A percentile compares a stretch with the other conserved stretches of the same genome.
These are phyloP conservation scores for Apiotrichum mycotoxinovorans DNA, from an alignment of 1,284 basidiomycete species.

Conservation along the genomic window DNA sequence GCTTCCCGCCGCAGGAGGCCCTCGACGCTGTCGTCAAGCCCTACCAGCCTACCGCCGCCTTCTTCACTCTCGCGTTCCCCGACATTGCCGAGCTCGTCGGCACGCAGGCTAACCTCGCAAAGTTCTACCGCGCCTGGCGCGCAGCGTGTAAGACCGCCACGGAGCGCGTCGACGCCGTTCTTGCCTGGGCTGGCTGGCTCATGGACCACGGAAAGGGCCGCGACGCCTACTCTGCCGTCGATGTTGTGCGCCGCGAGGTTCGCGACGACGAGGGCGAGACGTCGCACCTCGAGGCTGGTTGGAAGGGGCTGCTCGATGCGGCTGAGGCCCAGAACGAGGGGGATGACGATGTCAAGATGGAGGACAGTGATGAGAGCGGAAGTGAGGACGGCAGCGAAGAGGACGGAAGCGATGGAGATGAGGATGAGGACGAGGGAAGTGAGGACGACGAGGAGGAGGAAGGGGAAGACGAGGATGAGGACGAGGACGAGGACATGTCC, in stretches of 20 bases:
- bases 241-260: constrained; percentile 29
- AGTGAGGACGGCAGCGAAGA: constrained; percentile 2
- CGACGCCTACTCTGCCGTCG: constrained; percentile 28
- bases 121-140: constrained; percentile 33
- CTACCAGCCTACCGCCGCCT: constrained; percentile 23
- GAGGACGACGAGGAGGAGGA: constrained; percentile 11
- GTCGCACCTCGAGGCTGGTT: constrained; percentile 25
- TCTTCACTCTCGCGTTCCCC: constrained; percentile 28
- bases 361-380: constrained; percentile 12
- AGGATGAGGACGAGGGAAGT: constrained; percentile 11
- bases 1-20: neutral
- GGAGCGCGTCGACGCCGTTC: constrained; percentile 25
- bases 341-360: constrained; percentile 10
- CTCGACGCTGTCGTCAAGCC: constrained; percentile 12
- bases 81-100: constrained; percentile 13
- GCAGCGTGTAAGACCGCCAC: constrained; percentile 11
- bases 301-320: constrained; percentile 21
- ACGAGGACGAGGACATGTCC: constrained; percentile 6
- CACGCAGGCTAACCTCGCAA: constrained; percentile 16
- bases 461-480: constrained; percentile 10
- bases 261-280: constrained; percentile 13
- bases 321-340: constrained; percentile 7
- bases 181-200: constrained; percentile 28
- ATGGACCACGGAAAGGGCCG: constrained; percentile 22
- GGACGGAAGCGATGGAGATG: neutral